Conservation (phyloP, 164 flowering plant species). For the Umbilicus rupestris region DNA sequence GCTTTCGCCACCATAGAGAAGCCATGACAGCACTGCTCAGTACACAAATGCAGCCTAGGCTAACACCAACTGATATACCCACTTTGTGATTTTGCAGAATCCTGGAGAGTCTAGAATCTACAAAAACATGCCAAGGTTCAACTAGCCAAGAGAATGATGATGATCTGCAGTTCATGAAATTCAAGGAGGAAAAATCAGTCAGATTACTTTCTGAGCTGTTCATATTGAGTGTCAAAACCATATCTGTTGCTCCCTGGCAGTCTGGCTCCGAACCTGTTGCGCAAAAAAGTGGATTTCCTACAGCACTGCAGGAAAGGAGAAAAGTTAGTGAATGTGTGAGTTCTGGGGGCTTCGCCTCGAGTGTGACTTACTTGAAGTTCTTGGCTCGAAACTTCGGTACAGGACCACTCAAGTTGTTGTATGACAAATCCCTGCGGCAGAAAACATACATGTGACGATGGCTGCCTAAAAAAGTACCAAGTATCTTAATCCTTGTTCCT, state of each 20-base stretch:
- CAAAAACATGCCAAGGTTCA: constrained; percentile 4
- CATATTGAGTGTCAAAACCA: constrained; percentile 34
- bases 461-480: background rate
- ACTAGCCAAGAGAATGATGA: background rate
- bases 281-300: constrained; percentile 65
- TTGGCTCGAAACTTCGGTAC: constrained; percentile 65
- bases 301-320: constrained; percentile 31
- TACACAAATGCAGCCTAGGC: background rate
- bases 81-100: constrained; percentile 13
- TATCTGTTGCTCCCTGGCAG: constrained; percentile 36
- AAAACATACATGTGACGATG: constrained; percentile 4
- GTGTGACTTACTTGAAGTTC: constrained; percentile 58
- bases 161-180: background rate
- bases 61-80: background rate
- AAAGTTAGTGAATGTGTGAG: background rate
- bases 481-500: background rate
- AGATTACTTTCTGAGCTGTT: constrained; percentile 51
- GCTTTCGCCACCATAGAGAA: constrained; percentile 2
- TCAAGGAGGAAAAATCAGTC: background rate
- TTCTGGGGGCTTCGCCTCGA: constrained; percentile 1
- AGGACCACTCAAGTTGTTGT: constrained; percentile 87
- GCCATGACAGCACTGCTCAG: background rate
- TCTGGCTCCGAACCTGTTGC: constrained; percentile 44
- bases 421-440: constrained; percentile 71
- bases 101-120: constrained; percentile 15